Percentiles rank a stretch among this genome's conserved stretches.
Evolutionary conservation across 345 rosid genomes (phyloP).

Genomic region (Raphanus sativus): DNA sequence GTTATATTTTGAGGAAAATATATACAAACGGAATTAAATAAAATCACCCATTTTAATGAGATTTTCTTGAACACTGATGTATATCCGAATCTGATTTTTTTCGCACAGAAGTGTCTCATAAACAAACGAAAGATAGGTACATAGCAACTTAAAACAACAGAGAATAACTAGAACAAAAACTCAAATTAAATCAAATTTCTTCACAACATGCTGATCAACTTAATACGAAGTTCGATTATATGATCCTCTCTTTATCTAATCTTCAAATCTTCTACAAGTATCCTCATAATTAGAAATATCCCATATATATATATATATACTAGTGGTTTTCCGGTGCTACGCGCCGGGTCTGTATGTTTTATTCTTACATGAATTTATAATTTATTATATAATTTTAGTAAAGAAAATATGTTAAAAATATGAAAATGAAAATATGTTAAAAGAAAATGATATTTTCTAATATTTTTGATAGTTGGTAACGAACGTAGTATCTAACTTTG

Average conservation of each 20-base stretch:
- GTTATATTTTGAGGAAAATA: not conserved
- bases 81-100: conserved; percentile 1
- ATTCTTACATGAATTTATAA: no score
- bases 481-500: no score
- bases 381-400: no score
- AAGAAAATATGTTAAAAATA: no score
- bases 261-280: not conserved
- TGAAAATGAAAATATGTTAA: no score
- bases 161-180: not conserved
- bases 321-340: no score
- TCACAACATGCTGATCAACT: not conserved
- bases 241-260: not conserved
- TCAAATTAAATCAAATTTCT: conserved; percentile 19
- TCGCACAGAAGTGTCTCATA: conserved; percentile 24
- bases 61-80: conserved; percentile 19
- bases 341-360: no score
- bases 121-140: conserved; percentile 4
- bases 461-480: no score
- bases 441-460: no score
- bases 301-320: not conserved
- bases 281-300: not conserved
- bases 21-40: not conserved
- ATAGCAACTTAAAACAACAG: not conserved
- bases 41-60: not conserved
- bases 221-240: conserved; percentile 12